phyloP scores from a whole-genome alignment of 208 protist genomes.

The Crithidia mellificae region DNA sequence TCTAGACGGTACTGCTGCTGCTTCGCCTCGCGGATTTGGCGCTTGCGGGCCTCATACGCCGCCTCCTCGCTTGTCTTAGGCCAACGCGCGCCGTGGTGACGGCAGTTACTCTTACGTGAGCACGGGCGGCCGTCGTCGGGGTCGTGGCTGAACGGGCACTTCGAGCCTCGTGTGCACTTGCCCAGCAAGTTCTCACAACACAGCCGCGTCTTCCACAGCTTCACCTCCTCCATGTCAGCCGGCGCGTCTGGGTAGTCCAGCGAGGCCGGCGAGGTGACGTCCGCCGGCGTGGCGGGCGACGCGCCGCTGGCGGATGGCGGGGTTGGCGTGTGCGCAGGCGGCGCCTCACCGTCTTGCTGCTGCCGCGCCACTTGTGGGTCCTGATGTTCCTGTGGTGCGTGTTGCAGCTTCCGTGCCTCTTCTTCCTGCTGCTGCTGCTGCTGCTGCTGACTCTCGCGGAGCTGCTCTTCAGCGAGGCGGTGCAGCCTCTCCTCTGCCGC shows the following conservation, averaged over 20 bases:
- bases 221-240: conserved; percentile 40
- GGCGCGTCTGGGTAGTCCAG: neutral
- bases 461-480: conserved; percentile 16
- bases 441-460: neutral
- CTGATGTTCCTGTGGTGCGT: neutral
- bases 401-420: no score
- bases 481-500: conserved; percentile 66
- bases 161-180: conserved; percentile 35
- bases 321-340: neutral
- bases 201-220: conserved; percentile 63
- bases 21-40: conserved; percentile 16
- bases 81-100: conserved; percentile 64
- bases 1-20: conserved; percentile 16
- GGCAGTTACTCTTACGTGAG: conserved; percentile 65
- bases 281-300: neutral
- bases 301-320: neutral
- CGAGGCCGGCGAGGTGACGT: neutral
- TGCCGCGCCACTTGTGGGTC: no score
- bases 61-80: conserved; percentile 37
- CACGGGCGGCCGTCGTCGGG: conserved; percentile 65
- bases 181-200: conserved; percentile 71
- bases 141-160: conserved; percentile 76
- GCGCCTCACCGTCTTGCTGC: neutral
- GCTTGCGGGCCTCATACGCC: conserved; percentile 16
- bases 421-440: neutral